Evolutionary conservation across 305 asterid species (phyloP).

Genomic region (Coffea humblotiana): DNA sequence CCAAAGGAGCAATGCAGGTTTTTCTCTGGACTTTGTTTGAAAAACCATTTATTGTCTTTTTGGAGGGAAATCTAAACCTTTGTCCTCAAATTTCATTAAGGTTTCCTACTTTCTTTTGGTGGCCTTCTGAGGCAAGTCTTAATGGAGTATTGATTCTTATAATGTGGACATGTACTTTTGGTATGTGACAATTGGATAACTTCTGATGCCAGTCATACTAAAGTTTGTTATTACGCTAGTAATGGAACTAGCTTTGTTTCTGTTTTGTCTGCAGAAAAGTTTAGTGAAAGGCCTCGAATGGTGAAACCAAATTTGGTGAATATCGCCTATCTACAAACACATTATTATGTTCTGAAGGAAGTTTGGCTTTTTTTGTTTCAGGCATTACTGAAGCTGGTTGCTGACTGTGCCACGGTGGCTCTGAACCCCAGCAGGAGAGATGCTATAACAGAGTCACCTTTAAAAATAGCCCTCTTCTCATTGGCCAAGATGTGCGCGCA

Average conservation of each 20-base stretch:
- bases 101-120: too few species aligned
- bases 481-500: constrained; percentile 93
- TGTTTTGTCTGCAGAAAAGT: background rate
- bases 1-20: constrained; percentile 98
- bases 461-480: constrained; percentile 84
- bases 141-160: background rate
- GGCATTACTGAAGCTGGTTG: constrained; percentile 90
- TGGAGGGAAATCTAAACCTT: background rate
- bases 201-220: background rate
- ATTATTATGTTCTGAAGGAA: background rate
- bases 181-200: background rate
- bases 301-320: background rate
- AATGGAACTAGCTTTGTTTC: background rate
- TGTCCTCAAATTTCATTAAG: background rate
- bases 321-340: background rate
- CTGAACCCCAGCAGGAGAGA: constrained; percentile 73
- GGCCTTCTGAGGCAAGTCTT: too few species aligned
- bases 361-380: constrained; percentile 30
- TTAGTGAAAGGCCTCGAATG: background rate
- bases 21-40: background rate
- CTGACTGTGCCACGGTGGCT: constrained; percentile 73
- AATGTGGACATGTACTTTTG: too few species aligned
- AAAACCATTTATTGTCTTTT: background rate
- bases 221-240: background rate
- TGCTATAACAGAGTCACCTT: constrained; percentile 78